Evolutionary conservation across 257 asterid genomes (phyloP).

Genomic region (Solanum habrochaites): DNA sequence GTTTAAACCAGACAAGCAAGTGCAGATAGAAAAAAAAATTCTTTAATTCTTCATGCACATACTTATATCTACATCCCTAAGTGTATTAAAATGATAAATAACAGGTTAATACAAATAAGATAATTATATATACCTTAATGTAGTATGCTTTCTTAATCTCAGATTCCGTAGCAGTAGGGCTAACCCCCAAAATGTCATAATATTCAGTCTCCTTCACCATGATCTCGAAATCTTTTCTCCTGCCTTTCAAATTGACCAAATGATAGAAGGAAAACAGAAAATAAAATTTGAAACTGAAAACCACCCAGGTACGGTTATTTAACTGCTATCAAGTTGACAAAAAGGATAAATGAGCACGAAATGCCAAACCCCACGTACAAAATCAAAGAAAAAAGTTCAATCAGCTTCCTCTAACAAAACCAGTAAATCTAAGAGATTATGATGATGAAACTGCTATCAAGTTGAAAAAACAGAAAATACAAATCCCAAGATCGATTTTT

Average conservation of each 20-base stretch:
- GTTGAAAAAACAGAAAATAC: background rate
- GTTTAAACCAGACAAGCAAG: background rate
- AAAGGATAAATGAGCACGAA: background rate
- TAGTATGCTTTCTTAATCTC: conserved; percentile 73
- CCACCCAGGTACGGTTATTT: background rate
- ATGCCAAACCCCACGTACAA: background rate
- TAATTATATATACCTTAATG: conserved; percentile 30
- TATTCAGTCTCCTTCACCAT: conserved; percentile 80
- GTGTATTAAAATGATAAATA: background rate
- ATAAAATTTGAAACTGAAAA: background rate
- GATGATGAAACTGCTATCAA: background rate
- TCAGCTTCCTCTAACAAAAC: background rate
- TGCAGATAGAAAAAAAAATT: background rate
- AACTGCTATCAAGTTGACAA: background rate
- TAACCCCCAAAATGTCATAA: conserved; percentile 69
- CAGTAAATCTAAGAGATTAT: background rate
- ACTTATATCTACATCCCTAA: background rate
- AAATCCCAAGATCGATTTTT: background rate
- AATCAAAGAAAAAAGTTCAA: background rate
- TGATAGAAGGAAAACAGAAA: background rate
- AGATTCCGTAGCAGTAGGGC: conserved; percentile 54
- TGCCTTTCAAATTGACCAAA: background rate
- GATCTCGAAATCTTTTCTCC: background rate
- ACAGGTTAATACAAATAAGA: background rate
- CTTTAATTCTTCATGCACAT: background rate